Evolutionary conservation across 352 stramenopile species (phyloP).

Genomic region (Phytophthora nicotianae): DNA sequence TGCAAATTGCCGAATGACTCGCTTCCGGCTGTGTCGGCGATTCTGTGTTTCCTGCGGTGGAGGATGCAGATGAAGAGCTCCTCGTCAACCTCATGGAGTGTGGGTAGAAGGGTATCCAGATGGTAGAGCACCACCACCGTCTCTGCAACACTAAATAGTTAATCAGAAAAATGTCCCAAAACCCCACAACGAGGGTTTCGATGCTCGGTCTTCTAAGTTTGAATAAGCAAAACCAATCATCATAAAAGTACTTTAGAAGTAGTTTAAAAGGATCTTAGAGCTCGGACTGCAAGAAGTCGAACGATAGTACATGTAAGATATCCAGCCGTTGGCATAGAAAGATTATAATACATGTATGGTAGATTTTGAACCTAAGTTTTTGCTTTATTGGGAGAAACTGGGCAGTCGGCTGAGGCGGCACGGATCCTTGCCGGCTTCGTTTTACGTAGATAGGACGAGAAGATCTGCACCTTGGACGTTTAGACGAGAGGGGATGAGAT

Average conservation of each 20-base stretch:
- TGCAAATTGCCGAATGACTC: slow-evolving; percentile 14
- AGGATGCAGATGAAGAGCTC: slow-evolving; percentile 2
- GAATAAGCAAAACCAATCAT: background rate
- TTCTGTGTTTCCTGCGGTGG: slow-evolving; percentile 5
- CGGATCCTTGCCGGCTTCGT: background rate
- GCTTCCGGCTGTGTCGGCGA: background rate
- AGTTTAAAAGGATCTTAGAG: too few species aligned
- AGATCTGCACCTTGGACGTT: background rate
- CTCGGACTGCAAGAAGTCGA: too few species aligned
- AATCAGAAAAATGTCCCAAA: slow-evolving; percentile 22
- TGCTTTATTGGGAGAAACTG: background rate
- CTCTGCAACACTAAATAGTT: slow-evolving; percentile 19
- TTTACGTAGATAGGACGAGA: background rate
- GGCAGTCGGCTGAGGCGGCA: background rate
- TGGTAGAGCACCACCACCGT: slow-evolving; percentile 22
- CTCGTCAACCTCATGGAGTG: background rate
- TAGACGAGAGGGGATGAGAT: background rate
- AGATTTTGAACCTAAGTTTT: background rate
- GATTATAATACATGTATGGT: background rate
- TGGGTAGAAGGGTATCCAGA: slow-evolving; percentile 3
- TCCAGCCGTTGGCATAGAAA: too few species aligned
- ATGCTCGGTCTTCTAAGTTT: background rate
- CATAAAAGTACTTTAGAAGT: too few species aligned
- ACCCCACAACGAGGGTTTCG: background rate
- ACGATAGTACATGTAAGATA: too few species aligned